Evolutionary conservation across 768 basidiomycete genomes (phyloP).

Genomic region (Boletus reticulatus): DNA sequence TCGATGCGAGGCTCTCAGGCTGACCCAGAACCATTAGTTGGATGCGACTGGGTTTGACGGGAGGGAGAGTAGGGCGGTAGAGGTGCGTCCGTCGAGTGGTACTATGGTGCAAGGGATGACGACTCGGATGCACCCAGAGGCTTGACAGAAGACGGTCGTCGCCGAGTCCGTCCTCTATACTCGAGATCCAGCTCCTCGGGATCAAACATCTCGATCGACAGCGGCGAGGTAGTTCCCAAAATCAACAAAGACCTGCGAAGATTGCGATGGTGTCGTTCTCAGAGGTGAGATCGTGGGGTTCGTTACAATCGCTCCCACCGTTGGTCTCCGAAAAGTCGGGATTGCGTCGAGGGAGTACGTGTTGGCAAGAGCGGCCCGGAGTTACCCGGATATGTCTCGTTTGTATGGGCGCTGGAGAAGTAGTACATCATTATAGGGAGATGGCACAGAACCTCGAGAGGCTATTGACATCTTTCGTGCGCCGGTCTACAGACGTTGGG

Average conservation of each 20-base stretch:
- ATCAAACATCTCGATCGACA: slow-evolving; percentile 16
- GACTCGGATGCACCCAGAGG: not conserved
- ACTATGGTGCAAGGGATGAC: not conserved
- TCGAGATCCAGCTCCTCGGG: slow-evolving; percentile 22
- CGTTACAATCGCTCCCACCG: slow-evolving; percentile 8
- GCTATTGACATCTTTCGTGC: too few relatives aligned
- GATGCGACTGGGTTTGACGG: too few relatives aligned
- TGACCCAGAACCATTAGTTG: slow-evolving; percentile 13
- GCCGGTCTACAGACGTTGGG: too few relatives aligned
- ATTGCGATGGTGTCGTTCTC: slow-evolving; percentile 19
- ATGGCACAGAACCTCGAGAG: too few relatives aligned
- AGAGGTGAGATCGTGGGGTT: slow-evolving; percentile 40
- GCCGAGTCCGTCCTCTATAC: slow-evolving; percentile 27
- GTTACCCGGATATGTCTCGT: too few relatives aligned
- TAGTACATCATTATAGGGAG: too few relatives aligned
- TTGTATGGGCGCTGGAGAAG: too few relatives aligned
- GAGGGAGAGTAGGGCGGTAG: slow-evolving; percentile 20
- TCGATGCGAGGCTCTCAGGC: slow-evolving; percentile 11
- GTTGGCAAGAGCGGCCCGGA: too few relatives aligned
- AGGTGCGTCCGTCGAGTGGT: not conserved
- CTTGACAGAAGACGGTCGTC: slow-evolving; percentile 32
- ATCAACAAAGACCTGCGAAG: slow-evolving; percentile 28
- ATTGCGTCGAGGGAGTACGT: slow-evolving; percentile 30
- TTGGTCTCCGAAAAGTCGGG: slow-evolving; percentile 19
- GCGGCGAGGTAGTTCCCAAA: slow-evolving; percentile 23